A percentile compares a stretch with the other conserved stretches of the same genome.
phyloP scores from a whole-genome alignment of 1,284 basidiomycete genomes.

The Moniliella sp. region DNA sequence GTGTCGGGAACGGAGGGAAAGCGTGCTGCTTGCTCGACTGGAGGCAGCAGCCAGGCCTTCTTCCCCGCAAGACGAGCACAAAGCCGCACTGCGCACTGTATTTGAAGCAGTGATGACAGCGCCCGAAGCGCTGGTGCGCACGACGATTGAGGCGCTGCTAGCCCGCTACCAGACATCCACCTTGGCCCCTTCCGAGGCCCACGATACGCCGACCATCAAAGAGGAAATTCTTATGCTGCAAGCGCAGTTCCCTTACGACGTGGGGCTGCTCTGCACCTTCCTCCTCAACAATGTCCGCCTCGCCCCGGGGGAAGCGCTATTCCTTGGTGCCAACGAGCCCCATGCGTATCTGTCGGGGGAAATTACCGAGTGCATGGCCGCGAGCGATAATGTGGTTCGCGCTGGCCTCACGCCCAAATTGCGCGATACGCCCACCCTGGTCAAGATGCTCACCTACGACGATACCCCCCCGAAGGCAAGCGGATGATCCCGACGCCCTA shows the following conservation, averaged over 20 bases:
- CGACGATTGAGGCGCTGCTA: background rate
- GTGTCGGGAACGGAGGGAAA: conserved; percentile 1
- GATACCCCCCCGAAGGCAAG: conserved; percentile 40
- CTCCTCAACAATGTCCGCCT: conserved; percentile 67
- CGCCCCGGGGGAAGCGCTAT: conserved; percentile 67
- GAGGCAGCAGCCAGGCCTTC: too few relatives aligned
- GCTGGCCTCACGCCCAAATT: conserved; percentile 92
- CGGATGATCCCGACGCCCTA: conserved; percentile 42
- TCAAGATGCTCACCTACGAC: conserved; percentile 70
- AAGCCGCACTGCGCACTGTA: conserved; percentile 6
- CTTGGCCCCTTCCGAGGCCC: background rate
- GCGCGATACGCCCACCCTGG: conserved; percentile 71
- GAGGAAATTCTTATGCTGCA: conserved; percentile 54
- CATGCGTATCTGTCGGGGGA: conserved; percentile 65
- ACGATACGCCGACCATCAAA: conserved; percentile 1
- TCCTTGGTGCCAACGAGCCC: conserved; percentile 81
- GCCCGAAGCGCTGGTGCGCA: background rate
- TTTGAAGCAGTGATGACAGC: conserved; percentile 18
- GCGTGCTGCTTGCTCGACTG: too few relatives aligned
- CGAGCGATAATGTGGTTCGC: conserved; percentile 76
- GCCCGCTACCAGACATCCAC: background rate
- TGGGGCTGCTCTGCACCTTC: conserved; percentile 83
- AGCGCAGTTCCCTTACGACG: conserved; percentile 66
- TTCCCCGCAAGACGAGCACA: conserved; percentile 4
- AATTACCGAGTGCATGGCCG: conserved; percentile 32